Conservation (phyloP, 768 basidiomycete species). For the Russula griseocarnosa region DNA sequence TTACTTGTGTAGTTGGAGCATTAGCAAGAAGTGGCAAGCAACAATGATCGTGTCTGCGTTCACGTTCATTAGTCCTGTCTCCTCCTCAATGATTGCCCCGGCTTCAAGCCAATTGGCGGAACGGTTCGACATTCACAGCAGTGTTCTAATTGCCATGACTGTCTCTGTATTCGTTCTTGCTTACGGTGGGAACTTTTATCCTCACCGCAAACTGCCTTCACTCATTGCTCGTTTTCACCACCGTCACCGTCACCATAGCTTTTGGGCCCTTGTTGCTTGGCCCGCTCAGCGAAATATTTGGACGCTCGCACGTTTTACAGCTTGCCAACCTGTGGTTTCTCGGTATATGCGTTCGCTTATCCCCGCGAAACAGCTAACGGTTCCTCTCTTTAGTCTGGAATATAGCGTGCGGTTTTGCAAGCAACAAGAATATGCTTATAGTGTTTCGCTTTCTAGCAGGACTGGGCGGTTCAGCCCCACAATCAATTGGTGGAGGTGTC, state of each 20-base stretch:
- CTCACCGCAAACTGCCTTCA: neutral
- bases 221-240: neutral
- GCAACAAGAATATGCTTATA: constrained; percentile 53
- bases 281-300: constrained; percentile 69
- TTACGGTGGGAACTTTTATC: constrained; percentile 43
- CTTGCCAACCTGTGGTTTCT: constrained; percentile 62
- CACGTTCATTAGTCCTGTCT: constrained; percentile 62
- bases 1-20: constrained; percentile 14
- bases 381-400: constrained; percentile 46
- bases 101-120: constrained; percentile 49
- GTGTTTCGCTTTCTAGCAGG: constrained; percentile 68
- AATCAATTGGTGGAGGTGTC: constrained; percentile 57
- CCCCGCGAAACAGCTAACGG: neutral
- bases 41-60: constrained; percentile 58
- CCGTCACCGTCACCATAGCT: constrained; percentile 35
- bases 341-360: constrained; percentile 37
- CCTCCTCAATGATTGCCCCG: constrained; percentile 74
- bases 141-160: constrained; percentile 49
- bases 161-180: constrained; percentile 49
- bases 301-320: constrained; percentile 59
- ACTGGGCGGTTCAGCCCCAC: constrained; percentile 67
- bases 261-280: constrained; percentile 51
- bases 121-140: constrained; percentile 53
- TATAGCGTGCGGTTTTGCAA: constrained; percentile 55
- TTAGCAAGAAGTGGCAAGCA: constrained; percentile 34